phyloP scores from a whole-genome alignment of 2,329 filamentous ascomycete genomes.

The Neurospora sp. region DNA sequence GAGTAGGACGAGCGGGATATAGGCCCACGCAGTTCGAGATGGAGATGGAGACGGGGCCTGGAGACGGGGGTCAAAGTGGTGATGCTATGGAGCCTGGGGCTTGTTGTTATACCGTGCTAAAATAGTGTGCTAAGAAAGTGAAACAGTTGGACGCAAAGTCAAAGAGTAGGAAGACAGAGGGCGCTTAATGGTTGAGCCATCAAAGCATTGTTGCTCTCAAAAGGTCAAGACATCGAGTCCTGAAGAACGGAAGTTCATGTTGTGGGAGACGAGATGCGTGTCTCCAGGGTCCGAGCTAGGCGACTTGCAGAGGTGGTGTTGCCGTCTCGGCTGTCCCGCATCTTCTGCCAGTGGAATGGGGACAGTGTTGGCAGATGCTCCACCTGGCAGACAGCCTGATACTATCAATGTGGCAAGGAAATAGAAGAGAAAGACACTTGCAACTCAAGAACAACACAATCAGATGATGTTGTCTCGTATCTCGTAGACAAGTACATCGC shows the following conservation, averaged over 20 bases:
- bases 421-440: background rate
- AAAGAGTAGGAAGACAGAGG: background rate
- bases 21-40: background rate
- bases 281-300: background rate
- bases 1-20: background rate
- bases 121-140: background rate
- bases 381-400: background rate
- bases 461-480: background rate
- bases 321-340: background rate
- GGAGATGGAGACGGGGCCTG: background rate
- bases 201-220: background rate
- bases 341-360: background rate
- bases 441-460: background rate
- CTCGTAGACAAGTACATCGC: background rate
- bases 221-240: background rate
- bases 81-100: background rate
- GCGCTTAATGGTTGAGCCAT: background rate
- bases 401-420: background rate
- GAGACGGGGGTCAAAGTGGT: background rate
- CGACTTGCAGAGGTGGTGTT: background rate
- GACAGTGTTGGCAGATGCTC: background rate
- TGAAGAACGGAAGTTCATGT: background rate
- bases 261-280: background rate
- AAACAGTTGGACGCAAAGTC: background rate
- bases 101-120: background rate